phyloP scores from a whole-genome alignment of 2,329 filamentous ascomycete species.

The Ophiostoma tasmaniense region DNA sequence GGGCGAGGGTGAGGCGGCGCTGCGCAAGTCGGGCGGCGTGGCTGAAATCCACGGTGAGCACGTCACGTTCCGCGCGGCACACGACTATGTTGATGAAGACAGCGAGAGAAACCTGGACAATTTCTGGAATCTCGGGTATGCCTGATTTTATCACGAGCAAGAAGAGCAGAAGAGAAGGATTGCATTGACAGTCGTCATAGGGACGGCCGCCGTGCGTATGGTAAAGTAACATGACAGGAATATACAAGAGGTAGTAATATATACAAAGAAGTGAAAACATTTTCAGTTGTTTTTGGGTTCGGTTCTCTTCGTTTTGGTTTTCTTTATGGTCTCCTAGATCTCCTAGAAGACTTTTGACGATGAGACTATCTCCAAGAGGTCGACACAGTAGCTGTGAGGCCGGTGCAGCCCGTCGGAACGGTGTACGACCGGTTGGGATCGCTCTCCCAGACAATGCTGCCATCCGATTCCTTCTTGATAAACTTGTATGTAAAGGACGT shows the following conservation, averaged over 20 bases:
- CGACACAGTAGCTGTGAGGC: not conserved
- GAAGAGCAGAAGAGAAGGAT: not conserved
- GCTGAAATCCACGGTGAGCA: slow-evolving; percentile 43
- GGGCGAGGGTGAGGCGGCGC: slow-evolving; percentile 25
- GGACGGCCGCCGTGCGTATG: not conserved
- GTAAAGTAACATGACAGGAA: not conserved
- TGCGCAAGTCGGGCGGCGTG: slow-evolving; percentile 32
- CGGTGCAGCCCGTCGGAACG: slow-evolving; percentile 17
- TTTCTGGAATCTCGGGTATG: slow-evolving; percentile 41
- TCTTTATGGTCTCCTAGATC: not conserved
- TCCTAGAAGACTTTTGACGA: not conserved
- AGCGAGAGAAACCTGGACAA: slow-evolving; percentile 38
- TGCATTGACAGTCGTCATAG: not conserved
- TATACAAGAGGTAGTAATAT: slow-evolving; percentile 1
- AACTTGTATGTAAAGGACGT: slow-evolving; percentile 59
- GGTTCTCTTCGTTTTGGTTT: not conserved
- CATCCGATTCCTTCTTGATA: slow-evolving; percentile 48
- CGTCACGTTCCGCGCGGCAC: slow-evolving; percentile 38
- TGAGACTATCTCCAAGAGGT: not conserved
- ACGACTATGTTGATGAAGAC: slow-evolving; percentile 40
- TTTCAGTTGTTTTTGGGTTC: not conserved
- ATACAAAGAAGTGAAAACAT: not conserved
- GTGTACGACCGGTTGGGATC: slow-evolving; percentile 44
- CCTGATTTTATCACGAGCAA: slow-evolving; percentile 25
- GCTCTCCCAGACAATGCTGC: slow-evolving; percentile 54